Evolutionary conservation across 83 land plant genomes (phyloP).

Genomic region (Isoetes engelmannii): DNA sequence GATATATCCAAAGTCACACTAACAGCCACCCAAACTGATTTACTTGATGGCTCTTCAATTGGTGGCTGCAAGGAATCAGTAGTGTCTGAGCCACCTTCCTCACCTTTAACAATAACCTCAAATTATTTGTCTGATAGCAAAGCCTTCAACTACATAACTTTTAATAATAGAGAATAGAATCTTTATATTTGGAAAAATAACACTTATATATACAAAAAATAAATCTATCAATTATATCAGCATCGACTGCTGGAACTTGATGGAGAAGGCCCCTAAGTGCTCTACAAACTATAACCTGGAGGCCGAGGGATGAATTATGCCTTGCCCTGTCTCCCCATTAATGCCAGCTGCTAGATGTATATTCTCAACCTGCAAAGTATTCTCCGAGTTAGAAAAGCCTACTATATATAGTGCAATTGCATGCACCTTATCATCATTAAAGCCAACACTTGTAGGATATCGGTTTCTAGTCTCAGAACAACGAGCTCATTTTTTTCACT

Average conservation of each 20-base stretch:
- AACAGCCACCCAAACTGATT: conserved; percentile 45
- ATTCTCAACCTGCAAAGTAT: conserved; percentile 55
- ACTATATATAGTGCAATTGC: background rate
- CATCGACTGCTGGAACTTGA: conserved; percentile 64
- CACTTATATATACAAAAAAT: no score
- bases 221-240: no score
- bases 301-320: conserved; percentile 72
- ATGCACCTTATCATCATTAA: background rate
- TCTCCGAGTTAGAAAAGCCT: background rate
- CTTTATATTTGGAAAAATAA: no score
- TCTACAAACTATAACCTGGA: conserved; percentile 55
- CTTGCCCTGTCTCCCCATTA: conserved; percentile 53
- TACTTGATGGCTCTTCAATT: conserved; percentile 14
- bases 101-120: conserved; percentile 73
- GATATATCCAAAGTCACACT: conserved; percentile 50
- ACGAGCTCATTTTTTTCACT: conserved; percentile 60
- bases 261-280: conserved; percentile 83
- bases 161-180: conserved; percentile 70
- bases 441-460: conserved; percentile 52
- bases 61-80: conserved; percentile 14
- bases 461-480: conserved; percentile 65
- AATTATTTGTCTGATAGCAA: conserved; percentile 74
- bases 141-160: conserved; percentile 70
- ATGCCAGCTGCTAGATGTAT: conserved; percentile 67
- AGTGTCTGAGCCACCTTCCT: no score